These are phyloP conservation scores for Pythium dissotocum DNA, from an alignment of 352 stramenopile species.

Conservation along the genomic window DNA sequence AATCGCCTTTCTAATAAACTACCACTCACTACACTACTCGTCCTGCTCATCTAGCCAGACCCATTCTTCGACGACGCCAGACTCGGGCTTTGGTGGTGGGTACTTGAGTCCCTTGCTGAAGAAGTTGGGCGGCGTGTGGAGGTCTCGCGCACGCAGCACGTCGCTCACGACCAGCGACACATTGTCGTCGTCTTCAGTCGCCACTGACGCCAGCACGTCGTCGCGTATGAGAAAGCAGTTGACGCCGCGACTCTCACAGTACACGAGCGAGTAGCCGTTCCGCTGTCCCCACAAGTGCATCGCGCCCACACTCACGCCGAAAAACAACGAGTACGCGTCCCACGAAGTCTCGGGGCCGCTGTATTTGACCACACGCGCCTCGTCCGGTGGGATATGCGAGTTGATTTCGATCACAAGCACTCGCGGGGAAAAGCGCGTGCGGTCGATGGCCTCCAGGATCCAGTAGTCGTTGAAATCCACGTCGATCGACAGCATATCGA, in stretches of 20 bases:
- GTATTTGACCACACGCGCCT: slow-evolving; percentile 53
- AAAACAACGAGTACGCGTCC: slow-evolving; percentile 55
- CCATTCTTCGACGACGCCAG: slow-evolving; percentile 40
- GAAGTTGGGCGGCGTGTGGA: slow-evolving; percentile 65
- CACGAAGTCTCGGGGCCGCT: slow-evolving; percentile 34
- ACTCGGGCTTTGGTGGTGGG: slow-evolving; percentile 35
- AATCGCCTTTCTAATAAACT: not conserved
- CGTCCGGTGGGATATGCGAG: slow-evolving; percentile 46
- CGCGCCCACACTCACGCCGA: slow-evolving; percentile 56
- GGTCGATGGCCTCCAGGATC: slow-evolving; percentile 57
- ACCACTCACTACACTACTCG: not conserved
- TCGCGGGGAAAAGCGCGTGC: slow-evolving; percentile 40
- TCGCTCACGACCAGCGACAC: slow-evolving; percentile 31
- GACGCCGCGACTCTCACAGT: slow-evolving; percentile 75
- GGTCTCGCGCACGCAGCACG: slow-evolving; percentile 32
- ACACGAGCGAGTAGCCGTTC: slow-evolving; percentile 69
- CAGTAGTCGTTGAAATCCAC: slow-evolving; percentile 83
- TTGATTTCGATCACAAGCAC: slow-evolving; percentile 72
- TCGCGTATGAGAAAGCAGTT: slow-evolving; percentile 73
- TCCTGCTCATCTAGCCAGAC: slow-evolving; percentile 37
- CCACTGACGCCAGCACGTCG: slow-evolving; percentile 36
- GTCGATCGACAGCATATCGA: slow-evolving; percentile 72
- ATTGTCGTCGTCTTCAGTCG: not conserved
- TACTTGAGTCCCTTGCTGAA: slow-evolving; percentile 62
- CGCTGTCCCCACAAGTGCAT: slow-evolving; percentile 42